phyloP scores from a whole-genome alignment of 306 rosid species.

The Ormosia semicastrata region DNA sequence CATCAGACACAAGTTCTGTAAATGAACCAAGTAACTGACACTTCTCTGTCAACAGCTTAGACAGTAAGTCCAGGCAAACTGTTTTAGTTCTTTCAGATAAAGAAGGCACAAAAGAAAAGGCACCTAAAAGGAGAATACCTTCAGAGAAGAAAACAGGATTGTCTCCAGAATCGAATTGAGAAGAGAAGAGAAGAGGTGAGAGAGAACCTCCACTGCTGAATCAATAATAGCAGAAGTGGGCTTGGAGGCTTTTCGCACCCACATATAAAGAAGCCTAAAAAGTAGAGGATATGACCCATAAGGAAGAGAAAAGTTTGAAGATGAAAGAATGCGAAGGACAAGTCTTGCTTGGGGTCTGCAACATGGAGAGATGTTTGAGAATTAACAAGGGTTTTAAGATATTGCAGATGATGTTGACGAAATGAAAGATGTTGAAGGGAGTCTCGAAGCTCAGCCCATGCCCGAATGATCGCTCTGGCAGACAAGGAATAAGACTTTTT shows the following conservation, averaged over 20 bases:
- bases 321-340: conserved; percentile 59
- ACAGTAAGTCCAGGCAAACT: conserved; percentile 51
- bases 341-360: conserved; percentile 79
- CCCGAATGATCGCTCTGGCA: conserved; percentile 77
- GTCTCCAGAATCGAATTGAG: conserved; percentile 35
- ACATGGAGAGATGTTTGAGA: conserved; percentile 75
- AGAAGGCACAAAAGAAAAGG: conserved; percentile 55
- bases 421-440: conserved; percentile 51
- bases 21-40: conserved; percentile 40
- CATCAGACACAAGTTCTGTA: conserved; percentile 47
- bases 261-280: conserved; percentile 66
- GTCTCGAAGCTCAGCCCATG: conserved; percentile 76
- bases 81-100: conserved; percentile 51
- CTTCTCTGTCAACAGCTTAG: conserved; percentile 41
- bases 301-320: conserved; percentile 47
- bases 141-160: conserved; percentile 48
- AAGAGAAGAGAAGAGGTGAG: conserved; percentile 33
- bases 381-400: conserved; percentile 60
- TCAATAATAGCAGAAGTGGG: conserved; percentile 51
- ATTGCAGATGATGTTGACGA: conserved; percentile 46
- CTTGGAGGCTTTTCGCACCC: conserved; percentile 73
- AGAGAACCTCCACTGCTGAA: conserved; percentile 45
- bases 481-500: conserved; percentile 41
- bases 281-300: conserved; percentile 50
- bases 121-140: conserved; percentile 60